Base-by-base conservation (phyloP, 1,284 basidiomycete species). In the Ustilago xerochloae region DNA sequence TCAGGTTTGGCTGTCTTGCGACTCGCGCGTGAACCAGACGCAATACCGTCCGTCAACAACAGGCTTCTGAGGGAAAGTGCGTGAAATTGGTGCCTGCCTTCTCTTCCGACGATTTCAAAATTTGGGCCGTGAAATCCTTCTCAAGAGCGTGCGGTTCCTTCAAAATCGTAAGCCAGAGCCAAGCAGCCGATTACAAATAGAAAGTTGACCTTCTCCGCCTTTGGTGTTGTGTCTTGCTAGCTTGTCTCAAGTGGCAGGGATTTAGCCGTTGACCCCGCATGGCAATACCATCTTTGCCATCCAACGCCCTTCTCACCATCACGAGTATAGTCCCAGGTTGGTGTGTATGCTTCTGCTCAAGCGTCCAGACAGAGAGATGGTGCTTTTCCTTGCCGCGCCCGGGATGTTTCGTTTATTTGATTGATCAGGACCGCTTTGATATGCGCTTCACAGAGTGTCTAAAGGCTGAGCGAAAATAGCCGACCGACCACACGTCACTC, bases 91-190 rank as follows among this genome's bases (percentile, higher is more conserved):
- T 18, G 38, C 38, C 32, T 49, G 13, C 48, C 47, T 50, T 51
- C 35, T 35, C 32, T 59, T 51, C 56, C 48, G 41, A 35, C 22
- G 39, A n/a, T 33, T 3, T 2, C 9, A 7, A 22, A 28, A 20
- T 45, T 50, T 51, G 24, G 29, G 56, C 56, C 56, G 56, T 59
- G 56, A 59, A 59, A 50, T 50, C 56, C 56, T 35, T 50, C 35
- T 35, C 18, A 29, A 18, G 20, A 26, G 50, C n/a, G 48, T 50
- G 18, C 32, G 32, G 32, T 3, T 33, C 16, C 32, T 15, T 33
- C 32, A 4, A 9, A 33, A 33, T 38, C 35, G 18, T 4, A 22
- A 15, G 13, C 48, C n/a, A 36, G 8, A 20, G 5, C 3, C 38
- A 16, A 39, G 38, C 38, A 28, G 28, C 46, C 29, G 46, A 32